These are phyloP conservation scores for Bombardia bombarda DNA, from an alignment of 495 filamentous ascomycete genomes.

Conservation along the genomic window DNA sequence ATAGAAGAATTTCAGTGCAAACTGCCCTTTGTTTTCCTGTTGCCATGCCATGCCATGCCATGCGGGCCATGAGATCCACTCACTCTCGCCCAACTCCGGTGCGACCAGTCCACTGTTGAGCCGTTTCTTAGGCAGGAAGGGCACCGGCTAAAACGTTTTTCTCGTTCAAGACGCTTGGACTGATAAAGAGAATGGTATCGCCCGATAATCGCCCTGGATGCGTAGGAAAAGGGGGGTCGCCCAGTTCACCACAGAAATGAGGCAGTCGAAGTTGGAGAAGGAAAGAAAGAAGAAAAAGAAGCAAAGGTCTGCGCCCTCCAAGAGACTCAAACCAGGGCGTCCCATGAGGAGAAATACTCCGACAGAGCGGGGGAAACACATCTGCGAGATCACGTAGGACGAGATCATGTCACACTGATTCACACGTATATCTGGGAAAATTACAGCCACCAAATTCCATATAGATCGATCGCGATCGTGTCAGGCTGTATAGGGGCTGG, in stretches of 20 bases:
- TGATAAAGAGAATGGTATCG: constrained; percentile 2
- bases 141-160: constrained; percentile 11
- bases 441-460: background rate
- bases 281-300: background rate
- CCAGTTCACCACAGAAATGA: constrained; percentile 1
- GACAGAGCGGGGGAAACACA: background rate
- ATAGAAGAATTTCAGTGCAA: no score
- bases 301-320: background rate
- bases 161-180: constrained; percentile 3
- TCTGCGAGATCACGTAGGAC: constrained; percentile 10
- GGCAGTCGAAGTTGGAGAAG: constrained; percentile 6
- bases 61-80: constrained; percentile 9
- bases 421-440: constrained; percentile 4
- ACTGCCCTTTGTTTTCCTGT: background rate
- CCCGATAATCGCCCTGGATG: constrained; percentile 2
- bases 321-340: constrained; percentile 10
- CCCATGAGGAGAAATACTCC: constrained; percentile 7
- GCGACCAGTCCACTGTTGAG: constrained; percentile 12
- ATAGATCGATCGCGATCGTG: no score
- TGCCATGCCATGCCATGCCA: background rate
- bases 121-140: constrained; percentile 5
- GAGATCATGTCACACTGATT: constrained; percentile 8
- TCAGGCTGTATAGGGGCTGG: no score
- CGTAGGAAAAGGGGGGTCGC: background rate
- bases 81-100: constrained; percentile 1